Percentiles rank a stretch among this genome's conserved stretches.
These are phyloP conservation scores for Alternaria hordeiaustralica DNA, from an alignment of 2,329 filamentous ascomycete species.

Conservation along the genomic window DNA sequence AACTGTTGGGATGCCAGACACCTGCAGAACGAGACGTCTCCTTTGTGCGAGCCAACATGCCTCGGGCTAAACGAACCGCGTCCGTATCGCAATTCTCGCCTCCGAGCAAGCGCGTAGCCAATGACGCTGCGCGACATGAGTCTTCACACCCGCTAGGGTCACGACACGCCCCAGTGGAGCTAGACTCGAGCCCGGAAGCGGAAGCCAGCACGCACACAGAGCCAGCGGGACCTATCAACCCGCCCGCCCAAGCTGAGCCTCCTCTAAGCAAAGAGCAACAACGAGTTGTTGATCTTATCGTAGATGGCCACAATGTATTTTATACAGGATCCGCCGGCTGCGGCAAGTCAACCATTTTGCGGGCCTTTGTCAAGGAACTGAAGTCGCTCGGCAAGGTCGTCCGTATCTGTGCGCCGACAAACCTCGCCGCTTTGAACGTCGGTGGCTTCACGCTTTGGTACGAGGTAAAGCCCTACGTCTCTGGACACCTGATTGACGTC, in stretches of 20 bases:
- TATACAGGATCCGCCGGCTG: slow-evolving; percentile 69
- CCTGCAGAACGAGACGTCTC: not conserved
- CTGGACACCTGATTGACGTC: not conserved
- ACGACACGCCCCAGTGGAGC: not conserved
- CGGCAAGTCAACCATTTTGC: slow-evolving; percentile 64
- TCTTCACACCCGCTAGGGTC: not conserved
- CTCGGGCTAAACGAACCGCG: not conserved
- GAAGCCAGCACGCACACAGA: not conserved
- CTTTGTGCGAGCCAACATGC: not conserved
- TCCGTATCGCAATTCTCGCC: not conserved
- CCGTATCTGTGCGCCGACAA: slow-evolving; percentile 65
- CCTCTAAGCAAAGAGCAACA: slow-evolving; percentile 57
- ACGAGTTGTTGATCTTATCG: slow-evolving; percentile 58
- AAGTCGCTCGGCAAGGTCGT: slow-evolving; percentile 48
- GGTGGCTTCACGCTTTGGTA: slow-evolving; percentile 60
- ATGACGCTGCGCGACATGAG: not conserved
- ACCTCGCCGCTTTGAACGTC: slow-evolving; percentile 64
- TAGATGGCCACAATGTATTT: slow-evolving; percentile 64
- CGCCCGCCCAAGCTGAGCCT: slow-evolving; percentile 10
- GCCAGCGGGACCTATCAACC: not conserved
- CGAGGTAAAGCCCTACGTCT: not conserved
- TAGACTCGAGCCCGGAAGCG: not conserved
- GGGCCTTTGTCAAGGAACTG: slow-evolving; percentile 55
- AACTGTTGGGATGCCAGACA: not conserved
- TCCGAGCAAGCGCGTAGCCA: not conserved